Evolutionary conservation across 768 basidiomycete species (phyloP).

Genomic region (Chalciporus piperatus): DNA sequence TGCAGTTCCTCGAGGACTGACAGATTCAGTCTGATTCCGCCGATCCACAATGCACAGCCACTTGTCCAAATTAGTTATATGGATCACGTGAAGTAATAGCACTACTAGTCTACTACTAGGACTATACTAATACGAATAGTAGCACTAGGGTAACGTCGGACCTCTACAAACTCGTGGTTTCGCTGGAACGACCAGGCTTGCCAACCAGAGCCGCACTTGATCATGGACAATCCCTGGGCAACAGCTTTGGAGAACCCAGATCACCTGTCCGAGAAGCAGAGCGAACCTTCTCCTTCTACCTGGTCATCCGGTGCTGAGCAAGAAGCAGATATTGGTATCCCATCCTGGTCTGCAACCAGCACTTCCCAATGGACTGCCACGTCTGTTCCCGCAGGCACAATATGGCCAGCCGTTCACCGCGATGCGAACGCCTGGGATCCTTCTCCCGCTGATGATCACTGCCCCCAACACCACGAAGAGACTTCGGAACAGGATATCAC

Average conservation of each 20-base stretch:
- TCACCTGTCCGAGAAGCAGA: conserved; percentile 20
- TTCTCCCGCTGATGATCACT: conserved; percentile 14
- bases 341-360: conserved; percentile 54
- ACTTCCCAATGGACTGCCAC: conserved; percentile 48
- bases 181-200: conserved; percentile 7
- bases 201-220: too few relatives aligned
- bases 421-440: conserved; percentile 3
- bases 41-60: not conserved
- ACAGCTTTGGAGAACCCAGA: conserved; percentile 62
- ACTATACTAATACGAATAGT: too few relatives aligned
- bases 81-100: not conserved
- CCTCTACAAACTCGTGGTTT: conserved; percentile 3
- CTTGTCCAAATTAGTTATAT: not conserved
- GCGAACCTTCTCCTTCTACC: not conserved
- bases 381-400: conserved; percentile 35
- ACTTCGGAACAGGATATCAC: not conserved
- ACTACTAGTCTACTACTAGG: too few relatives aligned
- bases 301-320: conserved; percentile 26
- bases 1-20: too few relatives aligned
- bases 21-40: too few relatives aligned
- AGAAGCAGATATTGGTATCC: conserved; percentile 55
- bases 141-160: too few relatives aligned
- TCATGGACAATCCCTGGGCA: conserved; percentile 77
- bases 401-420: conserved; percentile 37
- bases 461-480: not conserved